Base-by-base conservation (phyloP, 1,139 yeast species). In the Magnusiomyces sp. region DNA sequence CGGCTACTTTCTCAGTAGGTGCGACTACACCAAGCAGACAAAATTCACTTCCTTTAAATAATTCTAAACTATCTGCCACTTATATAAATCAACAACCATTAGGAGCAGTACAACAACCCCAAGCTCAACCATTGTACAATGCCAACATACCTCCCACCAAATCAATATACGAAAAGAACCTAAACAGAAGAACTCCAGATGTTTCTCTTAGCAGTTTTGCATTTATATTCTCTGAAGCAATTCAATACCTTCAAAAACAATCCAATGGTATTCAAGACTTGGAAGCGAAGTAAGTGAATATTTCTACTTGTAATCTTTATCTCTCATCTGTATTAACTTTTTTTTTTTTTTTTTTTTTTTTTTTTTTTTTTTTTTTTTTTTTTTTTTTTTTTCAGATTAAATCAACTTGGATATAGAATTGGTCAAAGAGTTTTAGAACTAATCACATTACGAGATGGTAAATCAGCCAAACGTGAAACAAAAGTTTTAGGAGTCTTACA, bases 401-500 rank as follows among this genome's bases (percentile, higher is more conserved):
- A 83, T 60, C 79, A 82, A 7, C 69, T 87, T 45, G 98, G 98
- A 0, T 76, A 87, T 65, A 73, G 80, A 60, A 71, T 83, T 44
- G 92, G 92, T 4, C 68, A 72, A 31, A 77, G 81, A 54, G 65
- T 77, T 41, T 63, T 81, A 33, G 90, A 83, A 59, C 64, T 83
- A 55, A 68, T 76, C 9, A 75, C 80, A 29, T 64, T 80, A 42
- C 69, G 88, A 53, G 80, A 77, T 55, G 87, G 92, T n/a, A 83
- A 83, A 59, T 68, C 71, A 43, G 78, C 83, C 31, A 80, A 79
- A 58, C 72, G 98, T 59, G 95, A 87, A 59, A 76, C 79, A 29
- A 79, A 75, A 55, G 74, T 89, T 2, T 73, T 92, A 27, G 95
- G 89, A 47, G 76, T 88, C 19, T 69, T 92, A 49, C 96, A 90